Conservation (phyloP, 2,329 filamentous ascomycete genomes). For the Pyrenochaeta sp. region DNA sequence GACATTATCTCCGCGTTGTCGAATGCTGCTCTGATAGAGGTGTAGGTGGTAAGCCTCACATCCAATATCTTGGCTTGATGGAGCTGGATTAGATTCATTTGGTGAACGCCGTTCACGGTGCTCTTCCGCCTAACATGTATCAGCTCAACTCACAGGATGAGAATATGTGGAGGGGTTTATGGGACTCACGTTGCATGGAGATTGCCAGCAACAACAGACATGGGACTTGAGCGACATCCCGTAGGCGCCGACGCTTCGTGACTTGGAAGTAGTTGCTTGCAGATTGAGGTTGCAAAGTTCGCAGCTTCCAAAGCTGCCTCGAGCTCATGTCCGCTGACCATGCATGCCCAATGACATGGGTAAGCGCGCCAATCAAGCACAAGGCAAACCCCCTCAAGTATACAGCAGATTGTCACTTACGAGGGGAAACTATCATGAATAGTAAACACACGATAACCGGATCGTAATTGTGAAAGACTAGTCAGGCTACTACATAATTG, state of each 20-base stretch:
- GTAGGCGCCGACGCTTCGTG: neutral
- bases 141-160: neutral
- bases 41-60: neutral
- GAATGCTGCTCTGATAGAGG: neutral
- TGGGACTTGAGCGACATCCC: neutral
- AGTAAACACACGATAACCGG: too few species aligned
- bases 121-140: neutral
- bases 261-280: neutral
- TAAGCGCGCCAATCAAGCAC: conserved; percentile 7
- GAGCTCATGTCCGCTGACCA: neutral
- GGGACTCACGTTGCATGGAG: neutral
- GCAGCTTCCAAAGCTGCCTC: neutral
- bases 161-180: neutral
- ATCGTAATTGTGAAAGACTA: too few species aligned
- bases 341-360: conserved; percentile 1
- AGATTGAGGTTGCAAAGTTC: neutral
- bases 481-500: too few species aligned
- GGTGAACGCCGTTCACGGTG: neutral
- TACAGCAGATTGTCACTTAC: too few species aligned
- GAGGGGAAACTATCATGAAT: too few species aligned
- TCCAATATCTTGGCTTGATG: neutral
- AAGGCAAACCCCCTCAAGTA: neutral
- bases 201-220: neutral
- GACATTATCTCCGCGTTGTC: neutral
- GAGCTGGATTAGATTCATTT: neutral